Conservation (phyloP, 192 early-diverging fungal species). For the Rhizoclosmatium sp. region DNA sequence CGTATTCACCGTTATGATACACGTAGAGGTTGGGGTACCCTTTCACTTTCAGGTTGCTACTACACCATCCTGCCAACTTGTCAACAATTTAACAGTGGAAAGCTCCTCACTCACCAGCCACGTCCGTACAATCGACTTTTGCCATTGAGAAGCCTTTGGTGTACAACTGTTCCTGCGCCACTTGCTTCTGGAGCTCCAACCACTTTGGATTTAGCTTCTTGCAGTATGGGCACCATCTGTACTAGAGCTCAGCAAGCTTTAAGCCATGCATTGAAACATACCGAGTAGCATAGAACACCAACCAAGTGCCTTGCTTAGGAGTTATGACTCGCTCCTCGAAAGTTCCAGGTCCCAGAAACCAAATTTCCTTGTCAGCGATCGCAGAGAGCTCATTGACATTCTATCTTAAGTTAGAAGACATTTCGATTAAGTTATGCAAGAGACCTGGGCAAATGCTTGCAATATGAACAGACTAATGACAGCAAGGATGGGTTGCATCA, state of each 20-base stretch:
- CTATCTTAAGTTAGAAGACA: neutral
- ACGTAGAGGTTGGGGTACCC: conserved; percentile 32
- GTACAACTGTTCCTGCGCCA: conserved; percentile 10
- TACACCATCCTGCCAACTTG: neutral
- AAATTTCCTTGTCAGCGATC: conserved; percentile 22
- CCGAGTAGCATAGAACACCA: conserved; percentile 16
- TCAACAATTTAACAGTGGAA: neutral
- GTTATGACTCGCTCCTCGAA: conserved; percentile 17
- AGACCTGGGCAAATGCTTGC: neutral
- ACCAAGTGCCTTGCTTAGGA: conserved; percentile 14
- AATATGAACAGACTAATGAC: neutral
- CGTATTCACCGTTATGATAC: conserved; percentile 20
- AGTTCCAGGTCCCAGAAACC: conserved; percentile 29
- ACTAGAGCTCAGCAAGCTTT: neutral
- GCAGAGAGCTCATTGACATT: conserved; percentile 27
- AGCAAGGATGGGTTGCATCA: neutral
- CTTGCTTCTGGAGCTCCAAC: conserved; percentile 35
- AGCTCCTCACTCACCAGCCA: neutral
- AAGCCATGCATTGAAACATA: neutral
- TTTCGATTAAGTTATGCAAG: neutral
- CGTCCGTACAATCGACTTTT: conserved; percentile 35
- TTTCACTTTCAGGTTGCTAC: conserved; percentile 18
- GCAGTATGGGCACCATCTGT: conserved; percentile 41
- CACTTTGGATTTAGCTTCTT: conserved; percentile 36
- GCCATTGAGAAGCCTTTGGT: conserved; percentile 31